Evolutionary conservation across 495 filamentous ascomycete genomes (phyloP).

Genomic region (Letharia columbiana): DNA sequence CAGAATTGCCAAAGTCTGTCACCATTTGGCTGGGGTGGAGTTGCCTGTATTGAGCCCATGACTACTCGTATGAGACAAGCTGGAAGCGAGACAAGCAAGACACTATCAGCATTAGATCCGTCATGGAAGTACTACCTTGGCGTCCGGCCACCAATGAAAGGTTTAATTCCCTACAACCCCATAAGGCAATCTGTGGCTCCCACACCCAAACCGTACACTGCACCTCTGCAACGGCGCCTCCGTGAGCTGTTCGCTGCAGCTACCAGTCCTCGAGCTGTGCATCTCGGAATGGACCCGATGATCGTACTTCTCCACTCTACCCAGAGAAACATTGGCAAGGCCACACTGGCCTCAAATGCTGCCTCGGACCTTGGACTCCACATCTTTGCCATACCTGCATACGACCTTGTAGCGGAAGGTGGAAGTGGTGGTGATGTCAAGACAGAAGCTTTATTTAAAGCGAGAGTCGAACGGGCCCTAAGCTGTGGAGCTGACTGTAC

Average conservation of each 20-base stretch:
- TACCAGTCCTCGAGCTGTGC: constrained; percentile 77
- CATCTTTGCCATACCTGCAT: constrained; percentile 80
- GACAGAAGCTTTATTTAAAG: constrained; percentile 80
- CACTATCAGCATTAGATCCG: constrained; percentile 64
- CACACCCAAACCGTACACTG: constrained; percentile 43
- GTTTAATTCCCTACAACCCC: constrained; percentile 17
- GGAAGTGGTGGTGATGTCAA: constrained; percentile 83
- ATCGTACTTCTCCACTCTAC: constrained; percentile 82
- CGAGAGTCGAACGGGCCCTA: constrained; percentile 78
- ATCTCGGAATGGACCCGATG: constrained; percentile 77
- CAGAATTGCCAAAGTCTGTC: constrained; percentile 43
- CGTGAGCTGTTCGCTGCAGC: constrained; percentile 81
- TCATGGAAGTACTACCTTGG: constrained; percentile 84
- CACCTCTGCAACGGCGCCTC: constrained; percentile 63
- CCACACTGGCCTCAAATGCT: constrained; percentile 62
- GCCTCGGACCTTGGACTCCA: constrained; percentile 85
- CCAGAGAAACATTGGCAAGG: constrained; percentile 86
- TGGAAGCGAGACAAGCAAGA: constrained; percentile 66
- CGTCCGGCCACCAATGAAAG: constrained; percentile 48
- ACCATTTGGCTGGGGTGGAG: constrained; percentile 66
- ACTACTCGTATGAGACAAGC: constrained; percentile 82
- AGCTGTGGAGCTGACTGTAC: constrained; percentile 77
- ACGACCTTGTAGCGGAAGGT: constrained; percentile 86
- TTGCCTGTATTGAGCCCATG: constrained; percentile 70
- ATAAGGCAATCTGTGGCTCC: constrained; percentile 22